Base-by-base conservation (phyloP, 805 yeast genomes). In the Candida odintsovae region DNA sequence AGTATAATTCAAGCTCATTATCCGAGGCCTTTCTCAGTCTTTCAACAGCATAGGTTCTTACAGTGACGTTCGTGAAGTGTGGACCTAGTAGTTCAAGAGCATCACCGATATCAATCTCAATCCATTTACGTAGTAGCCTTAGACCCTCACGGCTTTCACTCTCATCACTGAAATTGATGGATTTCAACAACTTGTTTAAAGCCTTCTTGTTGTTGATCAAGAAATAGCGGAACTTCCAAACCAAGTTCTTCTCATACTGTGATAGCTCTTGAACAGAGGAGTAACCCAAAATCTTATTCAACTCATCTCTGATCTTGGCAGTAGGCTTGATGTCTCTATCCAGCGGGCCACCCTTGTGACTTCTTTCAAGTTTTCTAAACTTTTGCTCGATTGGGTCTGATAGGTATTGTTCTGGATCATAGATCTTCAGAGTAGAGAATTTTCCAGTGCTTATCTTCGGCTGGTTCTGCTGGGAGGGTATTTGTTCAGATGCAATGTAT, bases 211-310 rank as follows among this genome's bases (percentile, higher is more conserved):
- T 81, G 44, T 82, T 76, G n/a, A 86, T 70, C 18, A 86, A 66
- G 63, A 82, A 90, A 66, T 86, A 94, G 45, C 98, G 69, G 65
- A 85, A 92, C 63, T 86, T 87, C 97, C 98, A 92, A 10, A 92
- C 75, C 58, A 89, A 66, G 52, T 89, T 88, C 68, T 86, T 88
- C 54, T 92, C 97, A 59, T 83, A 82, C 43, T 86, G 90, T 6
- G 83, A 76, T 41, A 94, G 70, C 54, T 82, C 86, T 44, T 86
- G 86, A 39, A 88, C 92, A 4, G 96, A 90, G 3, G 97, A 90
- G 58, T 83, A 87, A 21, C 72, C 71, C 44, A 92, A 69, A 6
- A 90, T 87, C 40, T 69, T 72, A 47, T 78, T 73, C 45, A 92
- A 72, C 53, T 86, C 86, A 50, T 83, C 89, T 55, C 97, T 72